Conservation (phyloP, 345 rosid genomes). For the thale cress (Arabidopsis thaliana) region DNA sequence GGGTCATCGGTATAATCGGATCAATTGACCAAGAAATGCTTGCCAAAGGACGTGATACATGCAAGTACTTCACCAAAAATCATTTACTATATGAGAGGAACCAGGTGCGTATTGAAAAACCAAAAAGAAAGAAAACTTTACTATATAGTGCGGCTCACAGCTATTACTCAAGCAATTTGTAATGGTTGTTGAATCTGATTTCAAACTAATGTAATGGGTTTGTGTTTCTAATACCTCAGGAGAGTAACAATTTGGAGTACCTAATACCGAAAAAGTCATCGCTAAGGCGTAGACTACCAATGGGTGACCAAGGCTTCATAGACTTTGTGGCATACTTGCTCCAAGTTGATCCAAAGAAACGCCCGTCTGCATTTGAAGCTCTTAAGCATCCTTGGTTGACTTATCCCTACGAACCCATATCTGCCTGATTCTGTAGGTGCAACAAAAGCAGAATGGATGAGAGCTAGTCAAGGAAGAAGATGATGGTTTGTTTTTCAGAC, state of each 20-base stretch:
- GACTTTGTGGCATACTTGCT: conserved; percentile 89
- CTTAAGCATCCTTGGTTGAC: conserved; percentile 95
- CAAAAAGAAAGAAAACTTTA: background rate
- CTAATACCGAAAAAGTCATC: conserved; percentile 91
- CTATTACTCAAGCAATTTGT: conserved; percentile 4
- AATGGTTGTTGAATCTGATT: background rate
- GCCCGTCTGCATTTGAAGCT: conserved; percentile 88
- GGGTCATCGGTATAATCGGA: conserved; percentile 85
- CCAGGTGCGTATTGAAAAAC: conserved; percentile 57
- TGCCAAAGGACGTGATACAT: conserved; percentile 87
- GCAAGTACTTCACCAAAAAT: conserved; percentile 88
- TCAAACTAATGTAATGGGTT: conserved; percentile 9
- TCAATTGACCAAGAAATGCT: conserved; percentile 81
- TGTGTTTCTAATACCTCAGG: conserved; percentile 56
- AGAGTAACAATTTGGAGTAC: conserved; percentile 80
- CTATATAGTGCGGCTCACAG: conserved; percentile 4
- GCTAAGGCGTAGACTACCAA: conserved; percentile 83
- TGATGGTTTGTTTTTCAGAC: conserved; percentile 25
- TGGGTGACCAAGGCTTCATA: conserved; percentile 97
- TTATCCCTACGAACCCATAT: conserved; percentile 89
- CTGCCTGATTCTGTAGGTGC: conserved; percentile 53
- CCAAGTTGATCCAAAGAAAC: conserved; percentile 88
- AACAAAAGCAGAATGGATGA: background rate
- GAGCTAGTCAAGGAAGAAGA: conserved; percentile 15
- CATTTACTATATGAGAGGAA: conserved; percentile 94